Base-by-base conservation (phyloP, 2,329 filamentous ascomycete genomes). In the Akanthomyces lecanii region DNA sequence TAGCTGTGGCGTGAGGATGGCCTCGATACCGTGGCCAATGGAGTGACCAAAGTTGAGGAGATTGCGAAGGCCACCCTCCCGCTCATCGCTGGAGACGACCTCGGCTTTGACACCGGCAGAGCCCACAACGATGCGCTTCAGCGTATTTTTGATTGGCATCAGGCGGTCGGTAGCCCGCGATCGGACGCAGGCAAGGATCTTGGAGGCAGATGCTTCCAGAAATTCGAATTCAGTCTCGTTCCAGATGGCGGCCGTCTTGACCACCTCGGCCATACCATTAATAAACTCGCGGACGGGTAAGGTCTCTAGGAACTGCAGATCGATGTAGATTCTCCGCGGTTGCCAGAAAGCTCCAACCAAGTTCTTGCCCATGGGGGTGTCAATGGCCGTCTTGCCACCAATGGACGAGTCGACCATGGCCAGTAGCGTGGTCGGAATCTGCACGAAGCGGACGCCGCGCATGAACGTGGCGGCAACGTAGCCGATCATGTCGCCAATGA, bases 341-440 rank as follows among this genome's bases (percentile, higher is more conserved):
- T 99, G 95, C 93, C 94, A 98, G 77, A 99, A 98, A 40, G 94
- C 88, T 4, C 95, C 95, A 63, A 99, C 88, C 66, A 99, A 79
- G 74, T 99, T 99, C 82, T 99, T 99, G 65, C 95, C 95, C 74
- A 93, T 85, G 8, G 94, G 93, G 0, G 92, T 96, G 73, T 99
- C 95, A 75, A 99, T 98, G 63, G 95, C 95, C 11, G 95, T 99
- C 82, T 99, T 99, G 66, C 95, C 95, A 66, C 95, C 95, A 72
- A 99, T 98, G 44, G 92, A 97, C 52, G 94, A 98, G 77, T 99
- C 95, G 48, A 99, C 95, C 95, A 99, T 99, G 67, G 95, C 87
- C 60, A 99, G 82, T 63, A 99, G 81, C 0, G 93, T 97, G 11
- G 95, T 99, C 1, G 95, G 95, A 53, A 99, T 93, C 77, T 99